Evolutionary conservation across 768 basidiomycete genomes (phyloP), one percentile per base, ranked within the genome.

Genomic region (Kwoniella bestiolae): DNA sequence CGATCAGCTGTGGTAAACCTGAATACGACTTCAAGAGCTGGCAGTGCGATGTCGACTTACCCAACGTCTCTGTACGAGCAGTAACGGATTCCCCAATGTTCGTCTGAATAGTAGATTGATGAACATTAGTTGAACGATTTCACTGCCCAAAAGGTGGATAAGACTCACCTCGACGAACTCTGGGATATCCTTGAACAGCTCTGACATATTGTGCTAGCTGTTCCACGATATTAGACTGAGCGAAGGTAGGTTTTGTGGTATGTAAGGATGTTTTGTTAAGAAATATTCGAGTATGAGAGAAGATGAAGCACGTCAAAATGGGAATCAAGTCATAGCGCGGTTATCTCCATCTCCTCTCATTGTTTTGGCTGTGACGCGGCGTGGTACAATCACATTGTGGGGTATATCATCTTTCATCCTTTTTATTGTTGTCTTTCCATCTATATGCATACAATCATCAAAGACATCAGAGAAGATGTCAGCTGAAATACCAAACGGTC

Each of bases 81-180:
- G 90, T 87, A 49, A 99, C 82, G 1, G 90, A 85, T 83, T 98
- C 95, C 50, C 92, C 93, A 60, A 95, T 86, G 72, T 95, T 92
- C 63, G 92, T 89, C 81, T 76, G 38, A 3, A 5, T 5, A 18
- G 31, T 16, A 34, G 49, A 55, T 61, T 16, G 18, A 11, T 46
- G 7, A 45, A 65, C 31, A 50, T 61, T 60, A 44, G 58, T 26
- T 46, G 16, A 21, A 23, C n/a, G n/a, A n/a, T n/a, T n/a, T n/a
- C n/a, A n/a, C n/a, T n/a, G n/a, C n/a, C n/a, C 38, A 16, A 31
- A 51, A 14, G 21, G 8, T 11, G 16, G 41, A 49, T 6, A 1
- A 25, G 1, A 58, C 86, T 56, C 56, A 93, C 94, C 86, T 98
- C 96, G 73, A 95, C 94, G 77, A 98, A 87, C 82, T 99, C 96